phyloP scores from a whole-genome alignment of 78 protist genomes.

The Fonticula alba region DNA sequence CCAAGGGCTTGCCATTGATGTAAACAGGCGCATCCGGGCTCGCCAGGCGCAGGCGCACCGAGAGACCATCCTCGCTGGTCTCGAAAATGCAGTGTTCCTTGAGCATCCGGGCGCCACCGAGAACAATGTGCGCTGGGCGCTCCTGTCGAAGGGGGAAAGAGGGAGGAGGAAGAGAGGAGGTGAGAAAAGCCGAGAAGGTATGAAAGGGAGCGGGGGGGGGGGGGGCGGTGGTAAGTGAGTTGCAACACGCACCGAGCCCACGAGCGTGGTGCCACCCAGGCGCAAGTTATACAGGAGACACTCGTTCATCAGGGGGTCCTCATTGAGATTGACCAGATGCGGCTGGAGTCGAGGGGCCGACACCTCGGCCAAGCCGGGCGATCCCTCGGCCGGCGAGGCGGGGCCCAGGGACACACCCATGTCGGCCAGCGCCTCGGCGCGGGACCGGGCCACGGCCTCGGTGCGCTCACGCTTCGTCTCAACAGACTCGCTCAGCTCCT shows the following conservation, averaged over 20 bases:
- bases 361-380: background rate
- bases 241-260: background rate
- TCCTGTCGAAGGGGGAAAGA: slow-evolving; percentile 24
- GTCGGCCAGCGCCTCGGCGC: slow-evolving; percentile 20
- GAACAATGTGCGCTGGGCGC: slow-evolving; percentile 33
- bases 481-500: background rate
- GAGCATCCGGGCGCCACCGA: slow-evolving; percentile 31
- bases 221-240: background rate
- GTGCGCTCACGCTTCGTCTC: slow-evolving; percentile 3
- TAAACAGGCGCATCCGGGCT: background rate
- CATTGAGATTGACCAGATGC: slow-evolving; percentile 57
- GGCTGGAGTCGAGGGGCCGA: slow-evolving; percentile 21
- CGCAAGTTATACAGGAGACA: slow-evolving; percentile 40
- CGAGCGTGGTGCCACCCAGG: slow-evolving; percentile 6
- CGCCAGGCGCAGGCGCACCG: background rate
- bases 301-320: slow-evolving; percentile 58
- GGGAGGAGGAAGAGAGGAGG: background rate
- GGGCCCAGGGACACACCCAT: slow-evolving; percentile 25
- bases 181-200: background rate
- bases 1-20: too few species aligned
- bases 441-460: background rate
- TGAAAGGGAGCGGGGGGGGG: background rate
- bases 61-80: background rate
- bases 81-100: slow-evolving; percentile 23
- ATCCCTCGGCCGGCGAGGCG: background rate